A percentile compares a stretch with the other conserved stretches of the same genome.
phyloP scores from a whole-genome alignment of 1,139 yeast species.

The Torulaspora globosa region DNA sequence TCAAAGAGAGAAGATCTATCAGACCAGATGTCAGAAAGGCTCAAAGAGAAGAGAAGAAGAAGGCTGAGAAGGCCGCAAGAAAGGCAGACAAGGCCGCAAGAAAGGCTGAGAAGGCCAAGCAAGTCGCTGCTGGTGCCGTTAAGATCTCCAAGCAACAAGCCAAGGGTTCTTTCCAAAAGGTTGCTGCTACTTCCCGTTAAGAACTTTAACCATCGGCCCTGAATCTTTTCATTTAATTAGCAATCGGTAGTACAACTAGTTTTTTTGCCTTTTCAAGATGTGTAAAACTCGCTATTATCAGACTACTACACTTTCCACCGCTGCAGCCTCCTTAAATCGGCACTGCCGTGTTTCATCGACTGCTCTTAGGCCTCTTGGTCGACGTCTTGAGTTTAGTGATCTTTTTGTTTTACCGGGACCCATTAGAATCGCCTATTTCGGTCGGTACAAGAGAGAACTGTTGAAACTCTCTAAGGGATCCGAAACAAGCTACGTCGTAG shows the following conservation, averaged over 20 bases:
- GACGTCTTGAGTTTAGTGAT: too few species aligned
- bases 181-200: conserved; percentile 95
- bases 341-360: not conserved
- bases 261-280: conserved; percentile 15
- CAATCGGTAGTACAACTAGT: conserved; percentile 18
- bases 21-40: conserved; percentile 99
- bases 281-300: conserved; percentile 15
- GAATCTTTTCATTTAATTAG: conserved; percentile 13
- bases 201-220: conserved; percentile 15
- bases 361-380: not conserved
- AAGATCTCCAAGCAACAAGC: conserved; percentile 80
- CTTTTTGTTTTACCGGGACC: not conserved
- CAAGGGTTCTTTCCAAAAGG: conserved; percentile 95
- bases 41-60: conserved; percentile 87
- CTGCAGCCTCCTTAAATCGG: too few species aligned
- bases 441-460: not conserved
- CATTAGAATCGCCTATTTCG: conserved; percentile 7
- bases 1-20: conserved; percentile 94
- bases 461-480: not conserved
- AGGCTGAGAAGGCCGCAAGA: conserved; percentile 93
- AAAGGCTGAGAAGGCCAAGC: conserved; percentile 90
- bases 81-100: conserved; percentile 89
- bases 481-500: not conserved
- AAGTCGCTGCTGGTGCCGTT: conserved; percentile 67
- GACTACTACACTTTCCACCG: not conserved